Base-by-base conservation (phyloP, 768 basidiomycete genomes). In the Hygrocybe punicea region DNA sequence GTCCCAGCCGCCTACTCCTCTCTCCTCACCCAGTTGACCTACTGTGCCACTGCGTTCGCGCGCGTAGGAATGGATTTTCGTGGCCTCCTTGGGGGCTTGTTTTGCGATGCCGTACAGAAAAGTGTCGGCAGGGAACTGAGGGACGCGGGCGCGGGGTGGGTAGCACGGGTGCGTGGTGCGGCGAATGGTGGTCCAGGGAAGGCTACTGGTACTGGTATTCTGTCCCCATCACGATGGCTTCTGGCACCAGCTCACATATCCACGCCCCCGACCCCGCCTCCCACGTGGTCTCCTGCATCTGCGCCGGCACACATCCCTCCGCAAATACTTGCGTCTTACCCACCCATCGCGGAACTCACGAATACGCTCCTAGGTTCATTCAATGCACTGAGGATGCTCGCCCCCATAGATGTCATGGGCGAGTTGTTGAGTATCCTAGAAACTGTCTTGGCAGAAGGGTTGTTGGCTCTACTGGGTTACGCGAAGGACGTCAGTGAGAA, bases 31-130 rank as follows among this genome's bases (percentile, higher is more conserved):
- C 96, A 98, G 64, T 81, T 98, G 45, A 89, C 90, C 11, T 98
- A 98, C 71, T 97, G 95, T 68, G 86, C 93, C 7, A 84, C 86
- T 16, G 93, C 94, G 1, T 97, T 97, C 65, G 81, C 91, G 0
- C 84, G 94, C n/a, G 81, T 96, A 14, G 96, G 96, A 0, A 79
- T 96, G 63, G 95, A 97, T 67, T 98, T 99, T 70, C 83, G 86
- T 33, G 71, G 78, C 0, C 71, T 87, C 16, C 73, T 97, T 29
- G 80, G 80, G 3, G 78, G 80, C n/a, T 74, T 89, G 2, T 85
- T 94, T 67, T 78, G 79, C 37, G 70, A 75, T 45, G 87, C 89
- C 2, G 86, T 93, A 10, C 67, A 80, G 3, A 69, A 73, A 24
- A 79, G 83, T 6, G 82, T 89, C 34, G 72, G 73, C 8, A 73